Evolutionary conservation across 805 yeast genomes (phyloP).

Genomic region (Helenozyma rhizophorensis): DNA sequence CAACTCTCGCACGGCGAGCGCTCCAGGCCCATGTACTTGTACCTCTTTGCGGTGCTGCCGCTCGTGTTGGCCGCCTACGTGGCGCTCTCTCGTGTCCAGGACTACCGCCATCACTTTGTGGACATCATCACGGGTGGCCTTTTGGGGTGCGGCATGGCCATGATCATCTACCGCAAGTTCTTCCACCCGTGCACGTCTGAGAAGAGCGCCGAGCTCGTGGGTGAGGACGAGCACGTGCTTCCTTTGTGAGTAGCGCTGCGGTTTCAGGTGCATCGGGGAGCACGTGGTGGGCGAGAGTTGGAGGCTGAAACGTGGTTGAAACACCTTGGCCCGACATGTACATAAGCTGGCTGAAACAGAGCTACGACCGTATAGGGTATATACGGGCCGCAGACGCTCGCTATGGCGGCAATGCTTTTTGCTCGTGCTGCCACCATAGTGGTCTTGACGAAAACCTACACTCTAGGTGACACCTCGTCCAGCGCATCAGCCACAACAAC

Average conservation of each 20-base stretch:
- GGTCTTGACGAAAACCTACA: too few relatives aligned
- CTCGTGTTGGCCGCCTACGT: constrained; percentile 21
- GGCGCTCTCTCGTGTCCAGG: constrained; percentile 24
- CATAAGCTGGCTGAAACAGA: too few relatives aligned
- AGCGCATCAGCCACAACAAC: too few relatives aligned
- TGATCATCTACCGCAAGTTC: constrained; percentile 24
- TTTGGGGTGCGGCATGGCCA: constrained; percentile 27
- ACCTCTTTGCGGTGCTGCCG: constrained; percentile 14
- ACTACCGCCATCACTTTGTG: constrained; percentile 29
- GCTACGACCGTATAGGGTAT: too few relatives aligned
- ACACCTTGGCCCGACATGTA: too few relatives aligned
- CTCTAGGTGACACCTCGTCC: too few relatives aligned
- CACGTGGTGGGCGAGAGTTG: too few relatives aligned
- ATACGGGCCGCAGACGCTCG: too few relatives aligned
- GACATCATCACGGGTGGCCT: constrained; percentile 31
- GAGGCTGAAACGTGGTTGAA: too few relatives aligned
- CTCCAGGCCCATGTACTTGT: constrained; percentile 7
- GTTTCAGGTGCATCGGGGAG: too few relatives aligned
- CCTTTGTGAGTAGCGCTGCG: constrained; percentile 11
- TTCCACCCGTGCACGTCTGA: constrained; percentile 17
- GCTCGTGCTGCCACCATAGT: too few relatives aligned
- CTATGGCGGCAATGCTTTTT: too few relatives aligned
- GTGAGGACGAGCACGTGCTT: constrained; percentile 7
- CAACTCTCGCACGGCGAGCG: constrained; percentile 6
- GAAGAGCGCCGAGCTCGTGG: constrained; percentile 9